phyloP scores from a whole-genome alignment of 495 filamentous ascomycete species.

The Mycothermus thermophilus region DNA sequence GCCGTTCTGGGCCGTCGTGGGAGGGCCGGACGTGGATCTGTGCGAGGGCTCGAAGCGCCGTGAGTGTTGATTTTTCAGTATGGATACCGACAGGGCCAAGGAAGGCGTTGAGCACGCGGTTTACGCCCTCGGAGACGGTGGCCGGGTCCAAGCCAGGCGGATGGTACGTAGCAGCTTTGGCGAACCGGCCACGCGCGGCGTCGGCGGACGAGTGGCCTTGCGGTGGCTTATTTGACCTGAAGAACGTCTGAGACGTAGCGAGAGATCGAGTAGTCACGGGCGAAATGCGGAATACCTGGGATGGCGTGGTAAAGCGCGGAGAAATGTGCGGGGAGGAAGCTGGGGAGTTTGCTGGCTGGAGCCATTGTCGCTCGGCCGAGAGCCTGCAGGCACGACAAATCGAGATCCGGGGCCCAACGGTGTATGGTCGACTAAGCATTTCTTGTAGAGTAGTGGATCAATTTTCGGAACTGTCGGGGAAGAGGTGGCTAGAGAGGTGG shows the following conservation, averaged over 20 bases:
- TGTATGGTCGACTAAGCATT: slow-evolving; percentile 14
- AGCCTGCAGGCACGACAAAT: slow-evolving; percentile 18
- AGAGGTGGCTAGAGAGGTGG: too few relatives aligned
- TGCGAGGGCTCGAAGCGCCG: slow-evolving; percentile 18
- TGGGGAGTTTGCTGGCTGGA: slow-evolving; percentile 11
- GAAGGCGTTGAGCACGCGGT: slow-evolving; percentile 20
- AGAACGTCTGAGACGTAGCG: slow-evolving; percentile 10
- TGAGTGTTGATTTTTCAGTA: slow-evolving; percentile 18
- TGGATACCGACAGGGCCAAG: slow-evolving; percentile 18
- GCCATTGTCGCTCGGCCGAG: slow-evolving; percentile 8
- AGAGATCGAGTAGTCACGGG: slow-evolving; percentile 12
- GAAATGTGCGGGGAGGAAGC: slow-evolving; percentile 11
- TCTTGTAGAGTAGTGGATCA: not conserved
- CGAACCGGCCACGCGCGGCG: slow-evolving; percentile 7
- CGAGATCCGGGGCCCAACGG: slow-evolving; percentile 7
- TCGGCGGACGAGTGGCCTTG: slow-evolving; percentile 2
- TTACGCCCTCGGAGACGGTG: slow-evolving; percentile 13
- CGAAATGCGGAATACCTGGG: slow-evolving; percentile 5
- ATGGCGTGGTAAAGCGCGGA: slow-evolving; percentile 8
- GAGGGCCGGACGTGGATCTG: slow-evolving; percentile 10
- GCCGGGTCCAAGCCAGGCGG: slow-evolving; percentile 5
- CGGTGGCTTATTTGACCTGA: slow-evolving; percentile 13
- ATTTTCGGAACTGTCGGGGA: too few relatives aligned
- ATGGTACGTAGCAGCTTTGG: slow-evolving; percentile 1
- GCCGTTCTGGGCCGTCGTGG: slow-evolving; percentile 6